A percentile compares a stretch with the other conserved stretches of the same genome.
Evolutionary conservation across 1,284 basidiomycete species (phyloP).

Genomic region (Tilletia walkeri): DNA sequence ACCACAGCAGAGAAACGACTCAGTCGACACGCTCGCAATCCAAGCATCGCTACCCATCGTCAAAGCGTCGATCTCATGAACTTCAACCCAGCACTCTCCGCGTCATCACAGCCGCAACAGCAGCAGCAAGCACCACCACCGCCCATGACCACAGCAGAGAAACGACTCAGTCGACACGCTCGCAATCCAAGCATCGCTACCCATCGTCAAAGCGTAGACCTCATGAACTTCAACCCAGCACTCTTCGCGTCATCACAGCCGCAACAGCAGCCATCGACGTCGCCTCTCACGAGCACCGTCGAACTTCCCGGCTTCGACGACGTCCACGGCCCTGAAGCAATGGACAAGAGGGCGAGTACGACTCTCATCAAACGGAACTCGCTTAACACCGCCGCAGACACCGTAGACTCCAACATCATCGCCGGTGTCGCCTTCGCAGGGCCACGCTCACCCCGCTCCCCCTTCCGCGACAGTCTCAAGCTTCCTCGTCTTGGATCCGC

Average conservation of each 20-base stretch:
- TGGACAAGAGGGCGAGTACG: slow-evolving; percentile 27
- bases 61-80: slow-evolving; percentile 28
- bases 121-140: slow-evolving; percentile 27
- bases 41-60: not conserved
- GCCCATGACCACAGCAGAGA: slow-evolving; percentile 25
- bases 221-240: slow-evolving; percentile 32
- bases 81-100: slow-evolving; percentile 18
- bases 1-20: slow-evolving; percentile 13
- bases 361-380: slow-evolving; percentile 29
- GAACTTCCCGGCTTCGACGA: slow-evolving; percentile 48
- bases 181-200: slow-evolving; percentile 43
- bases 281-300: slow-evolving; percentile 20
- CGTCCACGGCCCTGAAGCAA: slow-evolving; percentile 34
- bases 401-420: not conserved
- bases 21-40: slow-evolving; percentile 9
- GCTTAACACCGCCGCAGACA: slow-evolving; percentile 17
- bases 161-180: slow-evolving; percentile 27
- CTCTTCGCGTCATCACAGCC: not conserved
- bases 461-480: no score
- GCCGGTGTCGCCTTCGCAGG: not conserved
- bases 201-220: slow-evolving; percentile 49
- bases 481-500: no score
- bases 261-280: slow-evolving; percentile 7
- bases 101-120: slow-evolving; percentile 19
- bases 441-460: not conserved